These are phyloP conservation scores for Haplosporangium sp. DNA, from an alignment of 371 early-diverging fungal species.

Conservation along the genomic window DNA sequence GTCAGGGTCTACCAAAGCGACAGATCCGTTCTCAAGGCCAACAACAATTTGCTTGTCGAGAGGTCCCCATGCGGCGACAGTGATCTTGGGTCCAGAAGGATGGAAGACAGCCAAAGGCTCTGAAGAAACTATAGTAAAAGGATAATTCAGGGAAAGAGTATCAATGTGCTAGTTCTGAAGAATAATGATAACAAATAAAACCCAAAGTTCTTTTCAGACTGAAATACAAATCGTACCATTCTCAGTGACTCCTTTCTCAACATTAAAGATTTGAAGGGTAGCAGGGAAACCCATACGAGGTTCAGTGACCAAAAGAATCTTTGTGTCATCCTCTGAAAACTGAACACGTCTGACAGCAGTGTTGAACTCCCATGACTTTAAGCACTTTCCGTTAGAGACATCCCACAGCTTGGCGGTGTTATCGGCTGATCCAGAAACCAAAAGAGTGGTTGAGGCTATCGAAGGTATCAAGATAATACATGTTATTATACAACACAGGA, in stretches of 20 bases:
- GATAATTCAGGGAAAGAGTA: not conserved
- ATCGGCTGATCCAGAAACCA: conserved; percentile 97
- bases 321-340: conserved; percentile 90
- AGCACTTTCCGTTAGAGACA: conserved; percentile 91
- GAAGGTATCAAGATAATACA: not conserved
- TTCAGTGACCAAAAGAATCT: conserved; percentile 94
- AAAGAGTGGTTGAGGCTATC: conserved; percentile 73
- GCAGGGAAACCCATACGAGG: conserved; percentile 94
- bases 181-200: too few species aligned
- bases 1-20: conserved; percentile 91
- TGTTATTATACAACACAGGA: too few species aligned
- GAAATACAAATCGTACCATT: conserved; percentile 28
- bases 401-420: conserved; percentile 96
- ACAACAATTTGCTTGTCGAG: conserved; percentile 92
- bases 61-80: conserved; percentile 93
- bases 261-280: conserved; percentile 83
- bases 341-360: conserved; percentile 95
- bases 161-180: too few species aligned
- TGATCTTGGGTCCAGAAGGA: conserved; percentile 83
- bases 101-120: conserved; percentile 80
- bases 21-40: conserved; percentile 93
- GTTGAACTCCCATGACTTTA: conserved; percentile 90
- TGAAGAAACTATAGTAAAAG: conserved; percentile 68
- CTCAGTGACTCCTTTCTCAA: conserved; percentile 66
- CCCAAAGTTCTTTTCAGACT: not conserved